Base-by-base conservation (phyloP, 306 rosid genomes). In the Delonix regia region DNA sequence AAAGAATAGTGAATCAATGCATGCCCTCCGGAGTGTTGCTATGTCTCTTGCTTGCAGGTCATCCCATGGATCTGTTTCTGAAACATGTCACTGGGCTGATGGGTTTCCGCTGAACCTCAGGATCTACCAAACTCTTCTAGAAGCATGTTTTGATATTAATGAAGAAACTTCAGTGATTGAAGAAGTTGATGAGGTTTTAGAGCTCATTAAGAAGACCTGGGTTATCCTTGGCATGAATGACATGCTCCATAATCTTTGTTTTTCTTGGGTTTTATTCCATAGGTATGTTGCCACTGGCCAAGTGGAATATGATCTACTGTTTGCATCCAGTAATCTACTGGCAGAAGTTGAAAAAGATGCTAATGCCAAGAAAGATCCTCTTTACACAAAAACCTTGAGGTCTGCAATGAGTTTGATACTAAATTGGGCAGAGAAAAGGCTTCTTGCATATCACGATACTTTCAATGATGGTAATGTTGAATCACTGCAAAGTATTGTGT, bases 121-220 rank as follows among this genome's bases (percentile, higher is more conserved):
- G 92, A 92, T 93, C 71, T 95, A 95, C 81, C 97, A 91, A 84
- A 76, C 89, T 69, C 94, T 95, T 69, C 82, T 95, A 78, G 97
- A 91, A 80, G 89, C 94, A 25, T 95, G 98, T 84, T 95, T 95
- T 83, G 99, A 93, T 84, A 80, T 83, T 61, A 87, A 85, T 83
- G 94, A 88, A 33, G 89, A 88, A 76, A 85, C 87, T 10, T 80
- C 87, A 41, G 89, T 95, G 52, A 87, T 95, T 60, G 98, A 93
- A 87, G 99, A 93, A 89, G 85, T 89, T 83, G 99, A 95, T 84
- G 99, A 95, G 81, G 96, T 95, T 73, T 82, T 95, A 60, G 97
- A 95, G 55, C 94, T 92, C 87, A 69, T 90, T 49, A 95, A 95
- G 94, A 95, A 95, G 89, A 93, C 99, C 34, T 95, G 99, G 99